Base-by-base conservation (phyloP, 495 filamentous ascomycete genomes). In the Cenococcum geophilum region DNA sequence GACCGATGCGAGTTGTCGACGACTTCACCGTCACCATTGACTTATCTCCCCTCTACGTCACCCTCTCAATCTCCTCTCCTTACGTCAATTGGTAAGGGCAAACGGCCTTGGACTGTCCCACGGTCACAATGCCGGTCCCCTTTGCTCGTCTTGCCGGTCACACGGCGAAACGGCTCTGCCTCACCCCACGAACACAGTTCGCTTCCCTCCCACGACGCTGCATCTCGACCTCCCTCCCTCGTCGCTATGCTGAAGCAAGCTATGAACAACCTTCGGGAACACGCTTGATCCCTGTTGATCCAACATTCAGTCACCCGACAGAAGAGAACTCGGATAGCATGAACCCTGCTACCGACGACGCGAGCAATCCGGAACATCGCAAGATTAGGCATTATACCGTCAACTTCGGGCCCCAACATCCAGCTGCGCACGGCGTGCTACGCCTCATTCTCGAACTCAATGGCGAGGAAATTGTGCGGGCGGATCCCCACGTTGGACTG, bases 381-480 rank as follows among this genome's bases (percentile, higher is more conserved):
- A 97, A 96, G 80, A 89, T 97, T 65, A 83, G 95, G 66, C 95
- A 99, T 75, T 99, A 99, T 78, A 99, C 95, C 5, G 92, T 99
- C 80, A 99, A 99, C 79, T 99, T 99, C 70, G 95, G 95, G 67
- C 95, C 95, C 63, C 95, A 99, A 80, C 95, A 99, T 78, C 95
- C 95, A 40, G 95, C 95, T 69, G 95, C 95, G 60, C 95, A 99
- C 80, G 95, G 95, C 71, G 95, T 99, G 85, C 77, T 99, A 70
- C 89, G 95, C 20, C 79, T 99, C 76, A 99, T 99, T 80, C 82
- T 97, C 70, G 95, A 99, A 72, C 81, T 99, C 68, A 97, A 89
- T 77, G 95, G 95, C 69, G 95, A 99, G 76, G 89, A 97, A 79
- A 99, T 99, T 68, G 80, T 99, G 65, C 88, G 95, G 66, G 83